phyloP scores from a whole-genome alignment of 768 basidiomycete genomes.

The Hericium erinaceus region DNA sequence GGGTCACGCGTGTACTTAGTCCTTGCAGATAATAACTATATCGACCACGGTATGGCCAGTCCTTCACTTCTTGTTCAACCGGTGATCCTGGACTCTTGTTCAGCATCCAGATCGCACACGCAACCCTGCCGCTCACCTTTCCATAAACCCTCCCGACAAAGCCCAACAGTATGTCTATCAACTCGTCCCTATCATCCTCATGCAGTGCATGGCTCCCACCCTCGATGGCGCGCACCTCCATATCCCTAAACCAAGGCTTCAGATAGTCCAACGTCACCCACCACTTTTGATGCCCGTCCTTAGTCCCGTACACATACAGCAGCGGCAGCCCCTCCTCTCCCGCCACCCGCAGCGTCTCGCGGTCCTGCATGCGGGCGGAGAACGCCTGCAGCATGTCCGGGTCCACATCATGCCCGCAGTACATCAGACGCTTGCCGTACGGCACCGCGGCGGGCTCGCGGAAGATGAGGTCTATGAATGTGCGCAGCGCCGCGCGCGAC shows the following conservation, averaged over 20 bases:
- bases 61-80: too few species aligned
- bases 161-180: not conserved
- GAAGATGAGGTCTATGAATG: not conserved
- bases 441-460: not conserved
- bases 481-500: too few species aligned
- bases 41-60: too few species aligned
- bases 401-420: not conserved
- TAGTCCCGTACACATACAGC: not conserved
- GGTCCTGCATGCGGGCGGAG: not conserved
- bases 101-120: too few species aligned
- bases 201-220: not conserved
- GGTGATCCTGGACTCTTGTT: too few species aligned
- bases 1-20: too few species aligned
- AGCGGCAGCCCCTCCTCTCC: not conserved
- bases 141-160: not conserved
- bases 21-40: too few species aligned
- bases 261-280: not conserved
- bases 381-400: not conserved
- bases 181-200: not conserved
- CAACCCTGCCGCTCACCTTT: too few species aligned
- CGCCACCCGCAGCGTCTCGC: not conserved
- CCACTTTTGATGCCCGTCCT: not conserved
- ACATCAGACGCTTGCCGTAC: not conserved
- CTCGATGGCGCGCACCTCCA: not conserved
- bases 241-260: not conserved